A percentile compares a stretch with the other conserved stretches of the same genome.
These are phyloP conservation scores for Ophiostoma angusticollis DNA, from an alignment of 2,329 filamentous ascomycete genomes.

Conservation along the genomic window DNA sequence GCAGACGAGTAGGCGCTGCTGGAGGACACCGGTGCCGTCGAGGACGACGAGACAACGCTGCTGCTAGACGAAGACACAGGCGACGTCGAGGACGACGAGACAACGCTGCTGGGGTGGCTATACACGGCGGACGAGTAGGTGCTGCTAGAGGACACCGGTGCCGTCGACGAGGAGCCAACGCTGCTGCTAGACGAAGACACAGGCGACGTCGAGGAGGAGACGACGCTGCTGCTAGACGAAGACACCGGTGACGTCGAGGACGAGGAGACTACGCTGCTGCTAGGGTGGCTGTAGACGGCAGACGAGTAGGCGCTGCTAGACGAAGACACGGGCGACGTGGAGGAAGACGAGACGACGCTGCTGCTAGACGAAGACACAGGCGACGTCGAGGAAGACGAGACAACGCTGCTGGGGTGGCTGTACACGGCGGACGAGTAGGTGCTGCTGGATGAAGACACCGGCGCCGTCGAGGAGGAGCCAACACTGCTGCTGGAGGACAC, in stretches of 20 bases:
- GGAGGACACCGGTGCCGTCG: no score
- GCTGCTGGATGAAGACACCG: background rate
- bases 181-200: background rate
- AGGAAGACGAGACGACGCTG: background rate
- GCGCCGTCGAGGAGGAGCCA: background rate
- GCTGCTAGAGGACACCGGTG: background rate
- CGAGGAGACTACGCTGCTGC: background rate
- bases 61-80: background rate
- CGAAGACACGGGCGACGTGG: background rate
- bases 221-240: background rate
- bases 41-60: background rate
- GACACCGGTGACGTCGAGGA: background rate
- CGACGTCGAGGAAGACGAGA: background rate
- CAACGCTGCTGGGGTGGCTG: no score
- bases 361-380: background rate
- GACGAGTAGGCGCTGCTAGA: background rate
- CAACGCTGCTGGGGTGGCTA: no score
- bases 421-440: background rate
- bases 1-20: background rate
- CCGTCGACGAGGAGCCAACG: background rate
- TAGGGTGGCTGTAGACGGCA: background rate
- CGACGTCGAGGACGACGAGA: conserved; percentile 1
- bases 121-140: background rate
- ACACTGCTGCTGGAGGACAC: background rate
- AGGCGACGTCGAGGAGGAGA: background rate